phyloP scores from a whole-genome alignment of 2,329 filamentous ascomycete genomes.

The Diplodia intermedia region DNA sequence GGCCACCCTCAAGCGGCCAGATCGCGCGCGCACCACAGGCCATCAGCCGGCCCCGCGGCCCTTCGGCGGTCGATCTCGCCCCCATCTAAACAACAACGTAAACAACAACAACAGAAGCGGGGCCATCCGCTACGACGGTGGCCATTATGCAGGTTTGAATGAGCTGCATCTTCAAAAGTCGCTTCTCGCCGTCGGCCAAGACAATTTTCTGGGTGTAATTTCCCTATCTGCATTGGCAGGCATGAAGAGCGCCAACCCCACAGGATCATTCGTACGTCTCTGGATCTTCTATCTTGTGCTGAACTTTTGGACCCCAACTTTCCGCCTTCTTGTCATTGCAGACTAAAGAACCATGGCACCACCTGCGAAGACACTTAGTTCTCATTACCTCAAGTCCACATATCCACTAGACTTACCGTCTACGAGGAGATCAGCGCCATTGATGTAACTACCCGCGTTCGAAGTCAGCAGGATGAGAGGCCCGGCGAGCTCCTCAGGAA shows the following conservation, averaged over 20 bases:
- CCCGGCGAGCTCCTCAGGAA: conserved; percentile 68
- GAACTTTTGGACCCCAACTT: too few relatives aligned
- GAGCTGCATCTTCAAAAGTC: neutral
- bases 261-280: neutral
- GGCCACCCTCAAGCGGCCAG: neutral
- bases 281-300: too few relatives aligned
- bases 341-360: conserved; percentile 30
- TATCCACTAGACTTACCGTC: conserved; percentile 56
- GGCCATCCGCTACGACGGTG: neutral
- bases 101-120: conserved; percentile 14
- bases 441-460: conserved; percentile 71
- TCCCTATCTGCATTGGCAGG: conserved; percentile 25
- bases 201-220: conserved; percentile 1
- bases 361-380: conserved; percentile 7
- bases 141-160: neutral
- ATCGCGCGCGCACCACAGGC: conserved; percentile 13
- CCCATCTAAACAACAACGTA: conserved; percentile 8
- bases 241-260: neutral
- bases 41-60: conserved; percentile 23
- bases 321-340: too few relatives aligned
- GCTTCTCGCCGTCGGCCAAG: neutral
- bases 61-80: conserved; percentile 18
- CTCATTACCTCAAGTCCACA: neutral
- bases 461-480: conserved; percentile 67
- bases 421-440: conserved; percentile 69